Percentiles rank a stretch among this genome's conserved stretches.
These are phyloP conservation scores for Saccharum officinarum DNA, from an alignment of 176 grass and related monocot genomes.

Conservation along the genomic window DNA sequence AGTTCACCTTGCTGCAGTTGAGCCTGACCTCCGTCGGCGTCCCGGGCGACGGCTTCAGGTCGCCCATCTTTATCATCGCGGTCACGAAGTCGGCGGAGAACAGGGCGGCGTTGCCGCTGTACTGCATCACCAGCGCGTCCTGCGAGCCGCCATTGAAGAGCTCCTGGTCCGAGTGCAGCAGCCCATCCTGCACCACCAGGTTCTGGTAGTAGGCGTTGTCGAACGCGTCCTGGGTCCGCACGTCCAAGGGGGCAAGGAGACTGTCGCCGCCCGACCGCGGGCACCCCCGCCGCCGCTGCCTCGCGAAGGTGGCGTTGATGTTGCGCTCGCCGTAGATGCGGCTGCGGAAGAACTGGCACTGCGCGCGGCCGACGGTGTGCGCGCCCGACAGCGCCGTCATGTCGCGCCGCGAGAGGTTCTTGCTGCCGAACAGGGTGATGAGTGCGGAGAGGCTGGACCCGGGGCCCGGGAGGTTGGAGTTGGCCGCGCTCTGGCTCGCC, in stretches of 20 bases:
- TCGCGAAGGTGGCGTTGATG: slow-evolving; percentile 53
- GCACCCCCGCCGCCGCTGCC: neutral
- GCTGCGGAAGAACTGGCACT: slow-evolving; percentile 52
- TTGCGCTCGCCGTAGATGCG: slow-evolving; percentile 61
- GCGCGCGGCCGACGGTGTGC: slow-evolving; percentile 65
- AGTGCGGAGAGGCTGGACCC: slow-evolving; percentile 52
- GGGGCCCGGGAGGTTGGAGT: slow-evolving; percentile 67
- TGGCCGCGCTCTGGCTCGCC: slow-evolving; percentile 65
- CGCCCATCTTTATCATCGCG: neutral
- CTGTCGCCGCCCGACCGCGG: neutral
- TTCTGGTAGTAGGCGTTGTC: neutral
- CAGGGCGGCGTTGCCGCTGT: neutral
- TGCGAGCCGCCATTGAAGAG: neutral
- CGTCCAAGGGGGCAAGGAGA: neutral
- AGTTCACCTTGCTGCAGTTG: neutral
- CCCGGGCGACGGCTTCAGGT: neutral
- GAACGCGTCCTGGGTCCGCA: neutral
- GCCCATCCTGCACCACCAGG: neutral
- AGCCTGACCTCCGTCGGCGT: neutral
- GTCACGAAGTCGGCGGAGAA: neutral
- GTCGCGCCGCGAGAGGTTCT: slow-evolving; percentile 50
- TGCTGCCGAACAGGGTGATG: slow-evolving; percentile 40
- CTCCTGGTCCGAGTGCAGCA: neutral
- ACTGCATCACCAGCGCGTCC: neutral
- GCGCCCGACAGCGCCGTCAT: slow-evolving; percentile 83